phyloP scores from a whole-genome alignment of 345 rosid species.

The Noccaea caerulescens region DNA sequence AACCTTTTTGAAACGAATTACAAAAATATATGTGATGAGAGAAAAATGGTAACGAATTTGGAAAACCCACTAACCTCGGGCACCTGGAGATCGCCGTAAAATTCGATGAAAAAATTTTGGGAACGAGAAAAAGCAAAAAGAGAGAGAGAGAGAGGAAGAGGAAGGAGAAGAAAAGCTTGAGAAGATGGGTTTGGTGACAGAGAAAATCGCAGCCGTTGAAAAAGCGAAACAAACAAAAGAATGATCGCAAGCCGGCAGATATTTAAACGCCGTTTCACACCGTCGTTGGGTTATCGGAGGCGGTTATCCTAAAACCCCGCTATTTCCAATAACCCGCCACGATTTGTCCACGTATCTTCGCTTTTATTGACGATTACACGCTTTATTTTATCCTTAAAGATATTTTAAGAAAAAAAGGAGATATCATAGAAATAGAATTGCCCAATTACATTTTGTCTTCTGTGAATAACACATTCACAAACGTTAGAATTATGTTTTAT shows the following conservation, averaged over 20 bases:
- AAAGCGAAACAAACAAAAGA: not conserved
- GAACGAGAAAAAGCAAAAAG: conserved; percentile 6
- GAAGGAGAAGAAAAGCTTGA: conserved; percentile 4
- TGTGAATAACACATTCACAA: not conserved
- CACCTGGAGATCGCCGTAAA: conserved; percentile 10
- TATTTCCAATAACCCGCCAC: not conserved
- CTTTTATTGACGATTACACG: not conserved
- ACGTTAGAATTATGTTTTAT: not conserved
- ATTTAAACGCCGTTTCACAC: conserved; percentile 39
- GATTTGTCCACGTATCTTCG: conserved; percentile 38
- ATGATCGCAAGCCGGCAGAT: conserved; percentile 32
- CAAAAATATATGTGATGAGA: not conserved
- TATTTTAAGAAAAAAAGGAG: not conserved
- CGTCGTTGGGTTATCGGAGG: conserved; percentile 37
- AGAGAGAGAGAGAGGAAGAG: not conserved
- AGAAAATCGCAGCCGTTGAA: conserved; percentile 41
- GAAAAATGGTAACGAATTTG: conserved; percentile 1
- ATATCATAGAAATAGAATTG: not conserved
- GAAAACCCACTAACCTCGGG: conserved; percentile 36
- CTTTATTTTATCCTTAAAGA: not conserved
- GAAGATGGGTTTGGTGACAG: conserved; percentile 40
- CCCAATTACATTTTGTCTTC: not conserved
- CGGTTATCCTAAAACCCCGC: conserved; percentile 41
- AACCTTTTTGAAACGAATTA: not conserved
- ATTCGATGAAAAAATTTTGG: not conserved